These are phyloP conservation scores for Setomelanomma holmii DNA, from an alignment of 2,329 filamentous ascomycete genomes.

Conservation along the genomic window DNA sequence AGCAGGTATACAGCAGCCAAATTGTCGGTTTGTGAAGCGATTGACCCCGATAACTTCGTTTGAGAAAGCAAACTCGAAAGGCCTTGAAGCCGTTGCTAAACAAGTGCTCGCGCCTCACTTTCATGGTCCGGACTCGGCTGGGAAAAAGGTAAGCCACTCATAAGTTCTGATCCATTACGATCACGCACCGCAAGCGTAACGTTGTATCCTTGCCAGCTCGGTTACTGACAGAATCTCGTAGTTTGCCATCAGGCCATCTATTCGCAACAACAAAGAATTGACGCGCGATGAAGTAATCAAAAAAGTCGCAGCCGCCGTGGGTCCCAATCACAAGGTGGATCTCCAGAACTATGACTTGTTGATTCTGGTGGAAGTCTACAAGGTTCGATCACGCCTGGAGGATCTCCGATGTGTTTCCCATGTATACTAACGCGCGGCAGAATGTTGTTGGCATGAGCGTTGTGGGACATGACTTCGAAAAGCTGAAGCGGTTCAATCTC, in stretches of 20 bases:
- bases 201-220: too few relatives aligned
- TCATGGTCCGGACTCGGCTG: conserved; percentile 56
- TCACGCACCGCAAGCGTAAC: too few relatives aligned
- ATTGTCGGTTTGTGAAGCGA: conserved; percentile 65
- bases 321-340: conserved; percentile 75
- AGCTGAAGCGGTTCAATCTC: conserved; percentile 78
- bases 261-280: conserved; percentile 74
- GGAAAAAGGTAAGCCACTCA: conserved; percentile 58
- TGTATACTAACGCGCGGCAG: conserved; percentile 55
- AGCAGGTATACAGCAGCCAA: conserved; percentile 58
- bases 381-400: conserved; percentile 66
- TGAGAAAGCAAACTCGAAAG: conserved; percentile 72
- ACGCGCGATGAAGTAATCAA: conserved; percentile 74
- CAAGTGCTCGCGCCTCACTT: conserved; percentile 71
- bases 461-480: conserved; percentile 75
- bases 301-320: conserved; percentile 70
- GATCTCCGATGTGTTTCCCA: too few relatives aligned
- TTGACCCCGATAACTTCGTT: conserved; percentile 66
- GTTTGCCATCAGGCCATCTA: conserved; percentile 85
- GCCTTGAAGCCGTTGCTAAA: conserved; percentile 69
- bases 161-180: too few relatives aligned
- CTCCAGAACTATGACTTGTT: conserved; percentile 79
- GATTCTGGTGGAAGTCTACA: conserved; percentile 80
- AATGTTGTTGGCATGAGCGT: conserved; percentile 81
- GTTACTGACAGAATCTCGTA: too few relatives aligned